Conservation (phyloP, 345 rosid species). For the Salix suchowensis region DNA sequence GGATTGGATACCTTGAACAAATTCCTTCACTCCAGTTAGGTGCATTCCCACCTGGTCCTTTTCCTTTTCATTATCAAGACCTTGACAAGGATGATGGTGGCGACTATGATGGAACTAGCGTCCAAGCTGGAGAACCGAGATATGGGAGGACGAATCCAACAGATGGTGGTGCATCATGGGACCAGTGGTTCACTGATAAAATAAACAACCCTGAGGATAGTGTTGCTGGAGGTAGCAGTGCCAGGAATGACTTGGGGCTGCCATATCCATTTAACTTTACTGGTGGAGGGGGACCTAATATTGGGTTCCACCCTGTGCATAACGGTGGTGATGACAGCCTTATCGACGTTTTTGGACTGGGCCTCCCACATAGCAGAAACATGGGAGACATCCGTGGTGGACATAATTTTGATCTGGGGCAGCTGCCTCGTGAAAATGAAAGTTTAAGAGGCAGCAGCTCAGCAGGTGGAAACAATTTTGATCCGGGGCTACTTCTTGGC, state of each 20-base stretch:
- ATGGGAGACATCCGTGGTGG: background rate
- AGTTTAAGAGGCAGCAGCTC: background rate
- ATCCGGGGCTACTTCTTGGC: background rate
- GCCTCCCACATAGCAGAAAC: background rate
- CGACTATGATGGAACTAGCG: background rate
- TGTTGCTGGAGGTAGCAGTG: background rate
- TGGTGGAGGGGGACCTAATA: background rate
- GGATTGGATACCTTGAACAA: slow-evolving; percentile 9
- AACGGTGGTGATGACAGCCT: background rate
- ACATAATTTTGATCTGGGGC: background rate
- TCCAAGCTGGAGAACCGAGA: background rate
- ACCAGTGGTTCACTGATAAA: slow-evolving; percentile 13
- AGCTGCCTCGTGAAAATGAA: background rate
- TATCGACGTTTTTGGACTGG: background rate
- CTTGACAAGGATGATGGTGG: background rate
- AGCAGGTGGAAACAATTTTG: background rate
- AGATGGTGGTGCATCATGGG: background rate
- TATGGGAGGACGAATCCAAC: background rate
- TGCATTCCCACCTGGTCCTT: background rate
- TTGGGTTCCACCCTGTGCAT: background rate
- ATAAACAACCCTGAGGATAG: background rate
- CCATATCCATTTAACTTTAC: background rate
- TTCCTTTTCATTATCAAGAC: background rate
- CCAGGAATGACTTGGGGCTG: background rate
- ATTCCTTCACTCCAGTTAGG: background rate